These are phyloP conservation scores for Clathrus columnatus DNA, from an alignment of 768 basidiomycete species.

Conservation along the genomic window DNA sequence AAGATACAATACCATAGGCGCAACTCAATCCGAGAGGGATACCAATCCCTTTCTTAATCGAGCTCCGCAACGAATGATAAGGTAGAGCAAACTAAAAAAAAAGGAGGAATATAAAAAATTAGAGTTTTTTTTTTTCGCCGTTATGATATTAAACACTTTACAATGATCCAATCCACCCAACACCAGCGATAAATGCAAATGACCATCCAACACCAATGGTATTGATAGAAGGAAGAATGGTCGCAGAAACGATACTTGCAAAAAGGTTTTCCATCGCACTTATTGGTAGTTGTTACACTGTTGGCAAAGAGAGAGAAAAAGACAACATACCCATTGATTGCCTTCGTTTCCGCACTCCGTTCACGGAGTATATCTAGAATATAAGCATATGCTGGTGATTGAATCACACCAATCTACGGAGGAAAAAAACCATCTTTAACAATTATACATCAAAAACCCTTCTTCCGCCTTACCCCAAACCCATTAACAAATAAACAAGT, in stretches of 20 bases:
- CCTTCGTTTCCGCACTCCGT: conserved; percentile 55
- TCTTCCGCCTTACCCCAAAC: conserved; percentile 42
- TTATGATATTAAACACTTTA: conserved; percentile 25
- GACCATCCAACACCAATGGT: conserved; percentile 42
- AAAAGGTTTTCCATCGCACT: conserved; percentile 30
- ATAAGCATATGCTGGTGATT: conserved; percentile 50
- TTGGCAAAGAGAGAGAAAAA: neutral
- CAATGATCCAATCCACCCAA: conserved; percentile 45
- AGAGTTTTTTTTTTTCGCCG: neutral
- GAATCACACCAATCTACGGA: conserved; percentile 43
- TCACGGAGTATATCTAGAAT: conserved; percentile 49
- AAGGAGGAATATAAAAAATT: neutral
- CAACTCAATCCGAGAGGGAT: no score
- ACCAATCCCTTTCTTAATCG: neutral
- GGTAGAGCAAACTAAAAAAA: neutral
- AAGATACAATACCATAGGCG: no score
- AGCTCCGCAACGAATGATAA: neutral
- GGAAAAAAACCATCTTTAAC: neutral
- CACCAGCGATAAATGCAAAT: conserved; percentile 34
- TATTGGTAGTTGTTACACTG: neutral
- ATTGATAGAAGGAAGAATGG: conserved; percentile 46
- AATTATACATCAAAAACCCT: neutral
- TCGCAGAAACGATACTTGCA: conserved; percentile 36
- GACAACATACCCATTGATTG: conserved; percentile 38
- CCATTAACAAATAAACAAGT: conserved; percentile 57